Percentiles rank a stretch among this genome's conserved stretches.
Conservation (phyloP, 192 early-diverging fungal species). For the Glomus cerebriforme region DNA sequence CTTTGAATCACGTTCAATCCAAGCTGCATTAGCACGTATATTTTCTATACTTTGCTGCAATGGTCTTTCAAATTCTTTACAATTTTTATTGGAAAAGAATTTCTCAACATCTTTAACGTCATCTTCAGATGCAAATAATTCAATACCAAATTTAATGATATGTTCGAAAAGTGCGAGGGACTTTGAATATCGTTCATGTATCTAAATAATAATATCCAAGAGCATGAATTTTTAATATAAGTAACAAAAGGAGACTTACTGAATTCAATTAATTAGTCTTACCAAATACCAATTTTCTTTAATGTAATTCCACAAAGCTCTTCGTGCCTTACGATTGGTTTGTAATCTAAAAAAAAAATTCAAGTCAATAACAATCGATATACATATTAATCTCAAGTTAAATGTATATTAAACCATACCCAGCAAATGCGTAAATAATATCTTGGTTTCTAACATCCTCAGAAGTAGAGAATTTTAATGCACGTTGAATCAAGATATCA, state of each 20-base stretch:
- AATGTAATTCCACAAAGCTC: conserved; percentile 69
- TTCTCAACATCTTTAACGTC: conserved; percentile 63
- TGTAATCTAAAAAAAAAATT: conserved; percentile 50
- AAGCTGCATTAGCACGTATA: conserved; percentile 61
- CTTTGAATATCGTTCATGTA: conserved; percentile 51
- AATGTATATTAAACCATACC: conserved; percentile 36
- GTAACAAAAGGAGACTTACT: neutral
- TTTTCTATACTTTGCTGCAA: conserved; percentile 75
- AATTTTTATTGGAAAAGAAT: conserved; percentile 66
- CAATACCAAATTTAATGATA: conserved; percentile 46
- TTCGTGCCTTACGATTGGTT: conserved; percentile 55
- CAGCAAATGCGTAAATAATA: conserved; percentile 52
- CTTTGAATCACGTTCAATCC: conserved; percentile 55
- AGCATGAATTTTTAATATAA: neutral
- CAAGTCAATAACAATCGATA: neutral
- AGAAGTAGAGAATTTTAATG: conserved; percentile 63
- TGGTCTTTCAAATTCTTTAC: conserved; percentile 62
- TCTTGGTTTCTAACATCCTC: conserved; percentile 76
- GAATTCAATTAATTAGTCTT: neutral
- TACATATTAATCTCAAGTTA: neutral
- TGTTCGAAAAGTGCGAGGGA: conserved; percentile 50
- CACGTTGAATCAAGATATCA: conserved; percentile 56
- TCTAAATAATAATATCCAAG: neutral
- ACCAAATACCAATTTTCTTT: conserved; percentile 61
- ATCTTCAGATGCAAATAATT: conserved; percentile 53